Conservation (phyloP, 306 rosid genomes). For the Ammopiptanthus mongolicus region DNA sequence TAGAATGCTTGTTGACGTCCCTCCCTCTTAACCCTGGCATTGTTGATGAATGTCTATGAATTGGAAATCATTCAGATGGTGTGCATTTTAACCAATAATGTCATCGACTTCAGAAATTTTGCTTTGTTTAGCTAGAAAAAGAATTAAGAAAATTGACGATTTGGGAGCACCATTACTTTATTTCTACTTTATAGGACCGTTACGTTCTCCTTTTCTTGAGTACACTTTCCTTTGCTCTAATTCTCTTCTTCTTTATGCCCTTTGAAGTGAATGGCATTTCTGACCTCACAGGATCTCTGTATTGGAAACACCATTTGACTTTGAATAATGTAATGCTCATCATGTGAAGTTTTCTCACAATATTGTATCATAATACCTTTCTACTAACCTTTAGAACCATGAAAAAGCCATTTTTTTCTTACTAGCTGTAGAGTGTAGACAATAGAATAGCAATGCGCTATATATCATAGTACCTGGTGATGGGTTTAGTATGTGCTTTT, state of each 20-base stretch:
- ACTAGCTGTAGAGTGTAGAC: background rate
- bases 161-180: background rate
- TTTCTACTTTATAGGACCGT: background rate
- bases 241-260: background rate
- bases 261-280: background rate
- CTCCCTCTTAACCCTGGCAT: background rate
- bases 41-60: conserved; percentile 1
- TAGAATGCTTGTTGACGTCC: background rate
- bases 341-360: background rate
- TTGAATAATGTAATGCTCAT: background rate
- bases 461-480: background rate
- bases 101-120: background rate
- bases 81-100: background rate
- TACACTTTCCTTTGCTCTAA: background rate
- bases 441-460: background rate
- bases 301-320: background rate
- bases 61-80: background rate
- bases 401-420: background rate
- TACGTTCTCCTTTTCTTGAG: background rate
- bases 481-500: background rate
- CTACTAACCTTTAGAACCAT: background rate
- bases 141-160: background rate
- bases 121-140: background rate
- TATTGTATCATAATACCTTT: background rate
- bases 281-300: background rate